phyloP scores from a whole-genome alignment of 2,329 filamentous ascomycete genomes.

The Colletotrichum sp. region DNA sequence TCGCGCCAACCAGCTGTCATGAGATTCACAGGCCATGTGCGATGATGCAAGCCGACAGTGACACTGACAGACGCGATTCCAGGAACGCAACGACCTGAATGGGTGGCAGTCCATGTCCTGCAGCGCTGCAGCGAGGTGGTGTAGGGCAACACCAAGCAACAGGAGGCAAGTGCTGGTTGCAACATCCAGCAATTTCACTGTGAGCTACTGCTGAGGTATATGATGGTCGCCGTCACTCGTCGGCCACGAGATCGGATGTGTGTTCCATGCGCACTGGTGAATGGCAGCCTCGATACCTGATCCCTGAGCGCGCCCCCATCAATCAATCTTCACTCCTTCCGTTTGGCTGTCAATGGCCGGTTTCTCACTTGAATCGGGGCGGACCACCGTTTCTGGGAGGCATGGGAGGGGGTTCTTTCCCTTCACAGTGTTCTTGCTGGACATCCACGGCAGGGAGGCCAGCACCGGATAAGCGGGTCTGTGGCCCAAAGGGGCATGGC shows the following conservation, averaged over 20 bases:
- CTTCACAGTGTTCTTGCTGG: background rate
- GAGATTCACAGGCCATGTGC: background rate
- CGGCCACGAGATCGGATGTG: too few species aligned
- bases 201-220: background rate
- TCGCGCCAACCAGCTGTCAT: background rate
- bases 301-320: conserved; percentile 6
- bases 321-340: background rate
- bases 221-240: background rate
- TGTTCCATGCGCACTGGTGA: background rate
- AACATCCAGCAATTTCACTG: background rate
- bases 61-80: background rate
- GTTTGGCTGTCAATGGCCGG: background rate
- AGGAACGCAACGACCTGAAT: background rate
- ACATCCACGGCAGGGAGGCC: background rate
- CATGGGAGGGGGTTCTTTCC: background rate
- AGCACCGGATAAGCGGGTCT: background rate
- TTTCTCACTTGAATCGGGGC: background rate
- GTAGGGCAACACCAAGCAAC: background rate
- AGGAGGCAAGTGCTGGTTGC: background rate
- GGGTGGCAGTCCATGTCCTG: background rate
- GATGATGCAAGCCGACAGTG: background rate
- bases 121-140: background rate
- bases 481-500: background rate
- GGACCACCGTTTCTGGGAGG: background rate
- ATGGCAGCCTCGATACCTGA: background rate